phyloP scores from a whole-genome alignment of 1,139 yeast genomes.

The Suhomyces maxii region DNA sequence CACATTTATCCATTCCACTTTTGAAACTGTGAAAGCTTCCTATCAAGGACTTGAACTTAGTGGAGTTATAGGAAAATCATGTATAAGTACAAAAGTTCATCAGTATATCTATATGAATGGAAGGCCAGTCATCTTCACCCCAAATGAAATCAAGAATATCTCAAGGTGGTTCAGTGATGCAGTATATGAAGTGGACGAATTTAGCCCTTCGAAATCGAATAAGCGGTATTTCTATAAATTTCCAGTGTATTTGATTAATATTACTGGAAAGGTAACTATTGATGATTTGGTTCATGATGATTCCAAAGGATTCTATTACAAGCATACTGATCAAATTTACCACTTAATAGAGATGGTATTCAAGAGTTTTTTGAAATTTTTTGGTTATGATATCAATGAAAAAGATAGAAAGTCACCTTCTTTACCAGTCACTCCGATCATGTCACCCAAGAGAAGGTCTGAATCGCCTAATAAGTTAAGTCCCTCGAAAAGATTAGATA shows the following conservation, averaged over 20 bases:
- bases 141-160: slow-evolving; percentile 25
- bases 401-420: background rate
- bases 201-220: slow-evolving; percentile 21
- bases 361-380: slow-evolving; percentile 24
- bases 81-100: slow-evolving; percentile 33
- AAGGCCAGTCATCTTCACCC: slow-evolving; percentile 24
- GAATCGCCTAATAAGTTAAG: background rate
- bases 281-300: slow-evolving; percentile 17
- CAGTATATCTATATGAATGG: slow-evolving; percentile 54
- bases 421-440: background rate
- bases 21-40: slow-evolving; percentile 20
- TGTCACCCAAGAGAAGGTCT: background rate
- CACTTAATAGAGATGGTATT: slow-evolving; percentile 31
- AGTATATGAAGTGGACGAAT: slow-evolving; percentile 13
- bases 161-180: slow-evolving; percentile 26
- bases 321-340: slow-evolving; percentile 1
- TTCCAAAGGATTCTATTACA: slow-evolving; percentile 2
- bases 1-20: slow-evolving; percentile 12
- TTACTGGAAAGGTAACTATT: slow-evolving; percentile 20
- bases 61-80: slow-evolving; percentile 30
- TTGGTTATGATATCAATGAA: background rate
- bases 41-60: slow-evolving; percentile 25
- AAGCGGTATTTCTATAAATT: slow-evolving; percentile 27
- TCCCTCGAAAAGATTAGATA: background rate
- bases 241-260: slow-evolving; percentile 41